phyloP scores from a whole-genome alignment of 345 rosid genomes.

The Anacardium occidentale region DNA sequence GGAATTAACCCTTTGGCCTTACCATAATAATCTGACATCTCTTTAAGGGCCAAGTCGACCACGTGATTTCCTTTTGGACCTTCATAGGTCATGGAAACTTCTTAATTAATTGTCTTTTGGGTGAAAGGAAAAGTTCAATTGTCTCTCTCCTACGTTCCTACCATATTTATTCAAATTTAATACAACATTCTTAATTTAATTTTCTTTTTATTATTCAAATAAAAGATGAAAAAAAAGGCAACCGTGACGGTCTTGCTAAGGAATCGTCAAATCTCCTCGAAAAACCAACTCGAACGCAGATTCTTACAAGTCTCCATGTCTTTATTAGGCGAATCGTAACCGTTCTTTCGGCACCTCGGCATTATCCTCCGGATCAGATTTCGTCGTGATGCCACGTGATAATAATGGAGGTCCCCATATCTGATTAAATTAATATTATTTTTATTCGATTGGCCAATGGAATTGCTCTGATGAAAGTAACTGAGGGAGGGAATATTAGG shows the following conservation, averaged over 20 bases:
- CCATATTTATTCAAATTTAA: slow-evolving; percentile 16
- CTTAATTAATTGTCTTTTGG: slow-evolving; percentile 40
- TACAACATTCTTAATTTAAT: too few species aligned
- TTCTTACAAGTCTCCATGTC: background rate
- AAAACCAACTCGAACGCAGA: background rate
- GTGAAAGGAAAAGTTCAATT: background rate
- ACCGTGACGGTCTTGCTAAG: background rate
- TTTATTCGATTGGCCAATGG: background rate
- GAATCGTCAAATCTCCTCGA: background rate
- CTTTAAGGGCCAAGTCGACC: too few species aligned
- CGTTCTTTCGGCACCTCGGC: background rate
- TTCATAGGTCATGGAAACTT: too few species aligned
- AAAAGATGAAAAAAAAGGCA: background rate
- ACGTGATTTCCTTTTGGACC: too few species aligned
- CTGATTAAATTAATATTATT: background rate
- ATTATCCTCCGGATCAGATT: background rate
- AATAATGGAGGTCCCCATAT: background rate
- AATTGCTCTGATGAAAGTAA: background rate
- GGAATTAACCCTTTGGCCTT: too few species aligned
- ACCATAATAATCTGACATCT: too few species aligned
- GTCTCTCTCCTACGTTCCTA: slow-evolving; percentile 66
- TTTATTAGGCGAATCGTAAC: background rate
- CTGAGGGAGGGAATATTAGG: slow-evolving; percentile 1
- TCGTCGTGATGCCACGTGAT: background rate
- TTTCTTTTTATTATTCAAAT: background rate